phyloP scores from a whole-genome alignment of 192 early-diverging fungal species.

The Coemansia sp. region DNA sequence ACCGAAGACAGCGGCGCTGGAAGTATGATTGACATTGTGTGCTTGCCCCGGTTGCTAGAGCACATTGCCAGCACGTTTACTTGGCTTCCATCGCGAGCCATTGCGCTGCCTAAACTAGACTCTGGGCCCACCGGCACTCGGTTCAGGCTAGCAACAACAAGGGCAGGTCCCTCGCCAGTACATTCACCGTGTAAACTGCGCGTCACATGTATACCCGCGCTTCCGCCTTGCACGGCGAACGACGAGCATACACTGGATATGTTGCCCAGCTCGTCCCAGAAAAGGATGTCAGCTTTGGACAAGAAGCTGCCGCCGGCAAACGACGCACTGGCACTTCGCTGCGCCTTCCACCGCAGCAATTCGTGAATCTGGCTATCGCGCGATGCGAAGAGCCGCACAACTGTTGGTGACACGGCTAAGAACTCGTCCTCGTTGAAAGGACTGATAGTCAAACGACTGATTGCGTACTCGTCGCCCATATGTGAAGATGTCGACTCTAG shows the following conservation, averaged over 20 bases:
- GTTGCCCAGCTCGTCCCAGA: slow-evolving; percentile 51
- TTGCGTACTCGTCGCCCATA: slow-evolving; percentile 26
- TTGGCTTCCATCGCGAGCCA: background rate
- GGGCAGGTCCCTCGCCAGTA: slow-evolving; percentile 2
- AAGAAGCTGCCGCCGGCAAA: slow-evolving; percentile 48
- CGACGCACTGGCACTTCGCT: slow-evolving; percentile 17
- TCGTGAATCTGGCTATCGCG: slow-evolving; percentile 43
- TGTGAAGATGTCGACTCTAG: slow-evolving; percentile 39
- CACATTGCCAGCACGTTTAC: slow-evolving; percentile 29
- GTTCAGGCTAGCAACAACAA: slow-evolving; percentile 11
- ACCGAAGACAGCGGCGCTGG: slow-evolving; percentile 46
- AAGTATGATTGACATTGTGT: slow-evolving; percentile 33
- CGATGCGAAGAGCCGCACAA: slow-evolving; percentile 50
- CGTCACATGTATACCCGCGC: slow-evolving; percentile 48
- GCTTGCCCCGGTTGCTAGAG: slow-evolving; percentile 21
- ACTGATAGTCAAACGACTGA: slow-evolving; percentile 26
- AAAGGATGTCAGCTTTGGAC: slow-evolving; percentile 30
- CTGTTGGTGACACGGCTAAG: slow-evolving; percentile 34
- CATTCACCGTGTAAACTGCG: slow-evolving; percentile 19
- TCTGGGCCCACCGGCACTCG: slow-evolving; percentile 20
- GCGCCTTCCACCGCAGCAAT: slow-evolving; percentile 46
- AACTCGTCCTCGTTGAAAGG: slow-evolving; percentile 56
- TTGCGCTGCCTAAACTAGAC: slow-evolving; percentile 13
- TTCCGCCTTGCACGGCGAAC: slow-evolving; percentile 50
- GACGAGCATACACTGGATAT: slow-evolving; percentile 49